Base-by-base conservation (phyloP, 495 filamentous ascomycete species). In the Cercophora sp. region DNA sequence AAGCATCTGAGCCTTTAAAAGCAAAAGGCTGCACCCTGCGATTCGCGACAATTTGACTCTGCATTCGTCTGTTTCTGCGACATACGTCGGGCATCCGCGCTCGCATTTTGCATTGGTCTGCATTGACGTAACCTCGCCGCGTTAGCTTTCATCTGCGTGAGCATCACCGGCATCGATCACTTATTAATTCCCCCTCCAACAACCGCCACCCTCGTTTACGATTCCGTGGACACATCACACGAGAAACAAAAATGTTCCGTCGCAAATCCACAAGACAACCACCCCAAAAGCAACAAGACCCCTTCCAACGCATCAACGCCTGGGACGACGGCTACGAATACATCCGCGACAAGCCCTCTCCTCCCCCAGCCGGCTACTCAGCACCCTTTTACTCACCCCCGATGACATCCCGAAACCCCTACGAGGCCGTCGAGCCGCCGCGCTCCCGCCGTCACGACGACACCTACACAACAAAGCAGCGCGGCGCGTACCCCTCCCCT, bases 251-350 rank as follows among this genome's bases (percentile, higher is more conserved):
- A 26, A 27, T 44, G 37, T 23, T 40, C 43, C 41, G 29, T n/a
- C n/a, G n/a, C n/a, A 39, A 35, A 53, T 54, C 40, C 45, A 27
- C 8, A 13, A 10, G 26, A 49, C 25, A 54, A 34, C 20, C 31
- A 15, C 40, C 34, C 15, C 16, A 13, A 27, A 55, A 29, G 52
- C 24, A 55, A n/a, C n/a, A n/a, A 37, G 54, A 60, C 49, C 61
- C 61, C 15, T 48, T 51, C 55, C 37, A 27, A 11, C 52, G 55
- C 42, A 58, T 63, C 48, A 44, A 60, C 58, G 46, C 13, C 45
- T 63, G 61, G 61, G 58, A 63, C 55, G 61, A 63, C 45, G 61
- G 61, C 1, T 56, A 40, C 46, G 55, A 58, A 20, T 54, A 62
- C 56, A 40, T 53, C 20, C 26, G 10, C 24, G 52, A 48, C 47